Conservation (phyloP, 1,139 yeast genomes). For the Lodderomyces theae region DNA sequence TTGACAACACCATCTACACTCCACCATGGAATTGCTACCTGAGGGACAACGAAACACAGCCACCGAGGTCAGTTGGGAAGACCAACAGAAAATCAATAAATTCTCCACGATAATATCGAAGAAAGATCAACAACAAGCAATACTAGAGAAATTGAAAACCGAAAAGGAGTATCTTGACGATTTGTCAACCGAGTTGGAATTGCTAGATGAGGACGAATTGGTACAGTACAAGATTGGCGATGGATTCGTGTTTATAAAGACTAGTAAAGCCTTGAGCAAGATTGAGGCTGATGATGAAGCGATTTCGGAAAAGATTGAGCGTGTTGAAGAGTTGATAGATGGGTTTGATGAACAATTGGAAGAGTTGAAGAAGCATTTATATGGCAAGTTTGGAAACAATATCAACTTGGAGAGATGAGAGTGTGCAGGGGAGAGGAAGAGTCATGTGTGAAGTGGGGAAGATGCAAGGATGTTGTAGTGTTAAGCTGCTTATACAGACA, state of each 20-base stretch:
- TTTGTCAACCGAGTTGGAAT: conserved; percentile 77
- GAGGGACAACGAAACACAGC: conserved; percentile 64
- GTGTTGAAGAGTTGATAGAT: conserved; percentile 46
- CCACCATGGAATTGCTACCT: conserved; percentile 57
- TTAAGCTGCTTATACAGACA: no score
- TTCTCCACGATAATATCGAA: conserved; percentile 79
- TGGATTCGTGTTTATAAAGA: conserved; percentile 66
- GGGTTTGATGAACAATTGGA: conserved; percentile 53
- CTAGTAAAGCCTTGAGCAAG: conserved; percentile 60
- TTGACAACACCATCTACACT: no score
- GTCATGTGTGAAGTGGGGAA: no score
- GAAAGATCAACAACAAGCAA: conserved; percentile 55
- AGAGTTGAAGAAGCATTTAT: conserved; percentile 66
- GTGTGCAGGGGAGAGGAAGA: no score
- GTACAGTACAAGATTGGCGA: conserved; percentile 76
- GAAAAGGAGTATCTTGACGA: conserved; percentile 92
- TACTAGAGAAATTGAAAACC: conserved; percentile 48
- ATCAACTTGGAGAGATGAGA: conserved; percentile 74
- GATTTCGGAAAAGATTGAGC: conserved; percentile 49
- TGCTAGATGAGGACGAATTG: conserved; percentile 74
- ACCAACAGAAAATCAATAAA: conserved; percentile 84
- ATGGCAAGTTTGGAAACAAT: conserved; percentile 86
- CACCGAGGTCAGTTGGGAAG: conserved; percentile 79
- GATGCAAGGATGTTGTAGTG: no score
- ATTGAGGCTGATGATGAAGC: conserved; percentile 59